Base-by-base conservation (phyloP, 495 filamentous ascomycete species). In the Cercophora scortea region DNA sequence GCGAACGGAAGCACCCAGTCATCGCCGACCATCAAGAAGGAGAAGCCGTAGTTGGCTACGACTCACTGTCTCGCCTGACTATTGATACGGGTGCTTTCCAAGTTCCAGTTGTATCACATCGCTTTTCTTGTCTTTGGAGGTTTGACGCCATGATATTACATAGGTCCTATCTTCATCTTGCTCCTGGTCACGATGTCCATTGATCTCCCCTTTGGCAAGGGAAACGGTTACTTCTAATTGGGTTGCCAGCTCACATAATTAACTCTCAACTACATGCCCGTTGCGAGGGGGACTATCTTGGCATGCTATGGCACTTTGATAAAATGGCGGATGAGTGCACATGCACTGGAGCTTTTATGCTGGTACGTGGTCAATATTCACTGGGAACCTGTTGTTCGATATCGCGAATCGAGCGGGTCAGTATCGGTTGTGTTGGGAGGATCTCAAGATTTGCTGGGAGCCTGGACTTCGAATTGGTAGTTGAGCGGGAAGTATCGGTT, bases 1-100 rank as follows among this genome's bases (percentile, higher is more conserved):
- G 76, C 67, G 36, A 70, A 75, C 46, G 73, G 73, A 39, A 79
- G 74, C 58, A 71, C 67, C 49, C 68, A 72, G 52, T 71, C 72
- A 1, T 79, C 78, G 16, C 78, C 78, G 18, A 65, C 70, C 7
- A 60, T 64, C 61, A 76, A 76, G 55, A 67, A 70, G 56, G 72
- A 73, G 61, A 73, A 65, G 52, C 47, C 54, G 18, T 69, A 53
- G 50, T 43, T 46, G 54, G 38, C 41, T 25, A 32, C 33, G 38
- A 33, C 45, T 25, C 5, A 25, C 25, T 45, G 50, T 45, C 57
- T 43, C 50, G 45, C 42, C 46, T 40, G 41, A 35, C 36, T 33
- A 49, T 47, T 42, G 15, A 42, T 39, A 41, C 48, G 32, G 42
- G 11, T 49, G 32, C 41, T 55, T 43, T 43, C 40, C 45, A 35